Evolutionary conservation across 2,329 filamentous ascomycete species (phyloP).

Genomic region (Cercospora sp.): DNA sequence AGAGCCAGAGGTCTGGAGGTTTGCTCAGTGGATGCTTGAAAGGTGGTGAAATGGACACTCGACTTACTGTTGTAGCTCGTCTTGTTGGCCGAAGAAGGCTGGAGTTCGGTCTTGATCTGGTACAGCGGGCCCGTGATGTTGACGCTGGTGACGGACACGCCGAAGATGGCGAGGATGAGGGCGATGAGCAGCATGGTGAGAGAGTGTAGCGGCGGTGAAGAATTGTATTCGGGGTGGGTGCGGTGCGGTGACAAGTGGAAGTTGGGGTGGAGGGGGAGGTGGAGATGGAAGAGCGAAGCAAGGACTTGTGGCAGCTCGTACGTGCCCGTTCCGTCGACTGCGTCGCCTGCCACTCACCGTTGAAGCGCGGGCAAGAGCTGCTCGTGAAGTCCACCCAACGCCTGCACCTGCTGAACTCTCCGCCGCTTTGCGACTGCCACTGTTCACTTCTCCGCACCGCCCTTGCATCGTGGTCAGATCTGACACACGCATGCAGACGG

Average conservation of each 20-base stretch:
- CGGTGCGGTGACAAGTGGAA: background rate
- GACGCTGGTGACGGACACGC: slow-evolving; percentile 26
- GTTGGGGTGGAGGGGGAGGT: background rate
- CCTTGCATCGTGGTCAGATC: background rate
- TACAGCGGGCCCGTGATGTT: slow-evolving; percentile 33
- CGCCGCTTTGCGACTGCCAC: background rate
- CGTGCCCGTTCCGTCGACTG: background rate
- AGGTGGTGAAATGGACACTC: background rate
- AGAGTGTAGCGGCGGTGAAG: background rate
- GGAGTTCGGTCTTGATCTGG: slow-evolving; percentile 33
- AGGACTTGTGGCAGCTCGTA: background rate
- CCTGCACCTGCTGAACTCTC: slow-evolving; percentile 2
- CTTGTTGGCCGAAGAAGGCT: background rate
- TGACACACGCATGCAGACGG: background rate
- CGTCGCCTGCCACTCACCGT: background rate
- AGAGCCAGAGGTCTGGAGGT: slow-evolving; percentile 32
- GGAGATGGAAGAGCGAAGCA: background rate
- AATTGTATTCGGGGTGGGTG: background rate
- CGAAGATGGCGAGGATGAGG: slow-evolving; percentile 23
- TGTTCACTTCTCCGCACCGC: background rate
- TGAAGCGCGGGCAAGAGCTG: background rate
- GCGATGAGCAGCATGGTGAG: slow-evolving; percentile 24
- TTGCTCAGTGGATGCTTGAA: background rate
- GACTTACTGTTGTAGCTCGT: slow-evolving; percentile 1
- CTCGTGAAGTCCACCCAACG: background rate